phyloP scores from a whole-genome alignment of 2,329 filamentous ascomycete species.

The Trichoderma koningiopsis region DNA sequence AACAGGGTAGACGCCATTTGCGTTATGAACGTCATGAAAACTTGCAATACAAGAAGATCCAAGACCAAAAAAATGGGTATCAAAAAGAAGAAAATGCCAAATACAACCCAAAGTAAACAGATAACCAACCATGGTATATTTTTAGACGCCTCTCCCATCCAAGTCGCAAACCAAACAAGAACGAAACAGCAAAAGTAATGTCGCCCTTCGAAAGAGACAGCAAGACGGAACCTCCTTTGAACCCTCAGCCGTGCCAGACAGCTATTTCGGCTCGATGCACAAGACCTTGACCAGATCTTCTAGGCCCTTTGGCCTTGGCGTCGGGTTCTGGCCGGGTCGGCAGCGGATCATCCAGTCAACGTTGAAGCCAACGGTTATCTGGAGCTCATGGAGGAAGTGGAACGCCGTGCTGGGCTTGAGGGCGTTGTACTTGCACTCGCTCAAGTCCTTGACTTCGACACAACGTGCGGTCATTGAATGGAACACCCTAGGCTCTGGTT shows the following conservation, averaged over 20 bases:
- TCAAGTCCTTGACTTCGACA: neutral
- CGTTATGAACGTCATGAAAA: neutral
- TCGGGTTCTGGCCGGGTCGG: neutral
- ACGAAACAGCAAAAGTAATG: neutral
- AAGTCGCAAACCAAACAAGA: neutral
- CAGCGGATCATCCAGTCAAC: neutral
- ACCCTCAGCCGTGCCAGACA: neutral
- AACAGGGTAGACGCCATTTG: neutral
- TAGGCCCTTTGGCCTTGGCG: neutral
- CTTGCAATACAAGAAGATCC: neutral
- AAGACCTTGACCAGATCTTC: neutral
- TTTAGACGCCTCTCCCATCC: neutral
- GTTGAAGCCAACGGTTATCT: neutral
- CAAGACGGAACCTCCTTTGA: neutral
- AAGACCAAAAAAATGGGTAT: neutral
- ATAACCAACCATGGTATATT: neutral
- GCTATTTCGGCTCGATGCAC: neutral
- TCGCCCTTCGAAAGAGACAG: neutral
- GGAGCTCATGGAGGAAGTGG: conserved; percentile 7
- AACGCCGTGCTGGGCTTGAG: neutral
- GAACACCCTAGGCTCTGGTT: neutral
- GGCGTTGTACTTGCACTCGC: neutral
- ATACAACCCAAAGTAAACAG: neutral
- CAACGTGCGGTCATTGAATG: neutral
- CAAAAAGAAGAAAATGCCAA: neutral